Evolutionary conservation across 2,329 filamentous ascomycete species (phyloP).

Genomic region (Dactylellina leptospora): DNA sequence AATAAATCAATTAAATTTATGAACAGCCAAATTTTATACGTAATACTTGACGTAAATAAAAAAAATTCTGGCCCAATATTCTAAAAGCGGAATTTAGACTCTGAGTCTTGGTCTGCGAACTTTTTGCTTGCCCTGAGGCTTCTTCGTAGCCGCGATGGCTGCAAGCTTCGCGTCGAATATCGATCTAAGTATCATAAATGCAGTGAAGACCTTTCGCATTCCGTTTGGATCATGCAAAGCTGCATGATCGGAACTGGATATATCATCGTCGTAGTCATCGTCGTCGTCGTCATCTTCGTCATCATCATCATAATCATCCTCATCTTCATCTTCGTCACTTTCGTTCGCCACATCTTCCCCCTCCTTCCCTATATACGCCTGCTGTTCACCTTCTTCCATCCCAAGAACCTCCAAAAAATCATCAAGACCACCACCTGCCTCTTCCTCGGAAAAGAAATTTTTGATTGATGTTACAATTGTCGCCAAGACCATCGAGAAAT

Average conservation of each 20-base stretch:
- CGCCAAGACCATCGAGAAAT: constrained; percentile 69
- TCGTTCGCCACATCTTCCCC: background rate
- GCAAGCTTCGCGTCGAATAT: constrained; percentile 39
- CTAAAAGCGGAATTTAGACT: no score
- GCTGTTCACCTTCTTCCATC: constrained; percentile 38
- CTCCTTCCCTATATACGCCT: background rate
- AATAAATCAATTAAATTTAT: no score
- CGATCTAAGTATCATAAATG: constrained; percentile 18
- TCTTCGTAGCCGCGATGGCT: constrained; percentile 42
- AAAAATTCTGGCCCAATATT: no score
- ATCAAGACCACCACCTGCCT: constrained; percentile 23
- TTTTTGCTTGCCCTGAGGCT: constrained; percentile 14
- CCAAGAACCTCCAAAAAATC: constrained; percentile 17
- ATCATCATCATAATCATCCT: background rate
- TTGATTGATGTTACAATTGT: constrained; percentile 69
- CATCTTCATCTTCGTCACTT: no score
- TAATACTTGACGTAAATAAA: no score
- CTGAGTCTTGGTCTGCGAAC: constrained; percentile 24
- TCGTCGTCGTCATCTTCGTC: background rate
- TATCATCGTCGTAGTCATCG: constrained; percentile 23
- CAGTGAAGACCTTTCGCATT: constrained; percentile 43
- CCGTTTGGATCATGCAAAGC: constrained; percentile 40
- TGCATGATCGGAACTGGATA: constrained; percentile 30
- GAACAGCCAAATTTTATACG: no score
- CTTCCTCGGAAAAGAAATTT: constrained; percentile 46